phyloP scores from a whole-genome alignment of 371 early-diverging fungal genomes.

The Mucor sp. region DNA sequence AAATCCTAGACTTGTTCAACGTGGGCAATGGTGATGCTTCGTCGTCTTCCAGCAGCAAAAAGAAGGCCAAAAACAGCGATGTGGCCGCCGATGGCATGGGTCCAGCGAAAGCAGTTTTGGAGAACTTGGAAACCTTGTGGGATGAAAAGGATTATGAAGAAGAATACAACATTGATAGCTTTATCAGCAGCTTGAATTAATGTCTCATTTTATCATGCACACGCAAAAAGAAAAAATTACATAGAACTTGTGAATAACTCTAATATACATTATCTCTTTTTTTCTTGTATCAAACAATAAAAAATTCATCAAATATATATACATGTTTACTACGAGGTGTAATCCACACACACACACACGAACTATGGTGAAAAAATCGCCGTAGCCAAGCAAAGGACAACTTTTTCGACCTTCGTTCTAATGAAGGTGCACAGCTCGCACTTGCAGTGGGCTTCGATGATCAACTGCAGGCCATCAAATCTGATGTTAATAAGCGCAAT shows the following conservation, averaged over 20 bases:
- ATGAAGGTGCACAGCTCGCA: too few species aligned
- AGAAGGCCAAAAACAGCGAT: constrained; percentile 32
- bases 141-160: constrained; percentile 95
- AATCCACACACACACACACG: too few species aligned
- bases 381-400: too few species aligned
- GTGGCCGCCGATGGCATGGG: constrained; percentile 31
- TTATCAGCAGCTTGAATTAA: constrained; percentile 73
- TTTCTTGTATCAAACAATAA: neutral
- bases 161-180: constrained; percentile 82
- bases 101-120: constrained; percentile 77
- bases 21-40: constrained; percentile 50
- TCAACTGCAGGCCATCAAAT: too few species aligned
- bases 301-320: neutral
- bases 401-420: too few species aligned
- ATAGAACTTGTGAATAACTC: neutral
- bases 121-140: constrained; percentile 88
- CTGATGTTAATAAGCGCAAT: too few species aligned
- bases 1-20: constrained; percentile 92
- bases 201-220: neutral
- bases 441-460: too few species aligned
- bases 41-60: constrained; percentile 13
- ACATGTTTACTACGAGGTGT: too few species aligned
- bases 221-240: neutral
- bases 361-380: too few species aligned
- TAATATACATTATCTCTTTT: neutral